Evolutionary conservation across 306 rosid genomes (phyloP).

Genomic region (Benincasa hispida): DNA sequence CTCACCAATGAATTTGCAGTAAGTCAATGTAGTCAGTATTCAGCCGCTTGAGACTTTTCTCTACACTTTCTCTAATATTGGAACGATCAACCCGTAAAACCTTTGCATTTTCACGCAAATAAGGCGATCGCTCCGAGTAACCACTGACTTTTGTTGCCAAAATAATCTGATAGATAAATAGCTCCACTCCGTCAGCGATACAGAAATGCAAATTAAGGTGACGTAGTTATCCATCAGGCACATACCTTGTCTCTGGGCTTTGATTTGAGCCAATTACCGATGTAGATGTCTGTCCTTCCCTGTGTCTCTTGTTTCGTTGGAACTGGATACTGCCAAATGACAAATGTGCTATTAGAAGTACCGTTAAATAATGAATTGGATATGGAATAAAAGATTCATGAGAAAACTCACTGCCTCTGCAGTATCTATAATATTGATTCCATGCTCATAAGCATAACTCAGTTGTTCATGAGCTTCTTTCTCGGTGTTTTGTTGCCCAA

Average conservation of each 20-base stretch:
- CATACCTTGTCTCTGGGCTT: constrained; percentile 77
- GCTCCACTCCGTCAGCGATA: not conserved
- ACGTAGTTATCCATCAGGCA: not conserved
- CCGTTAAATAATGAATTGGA: not conserved
- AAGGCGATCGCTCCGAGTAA: constrained; percentile 50
- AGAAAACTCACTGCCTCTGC: constrained; percentile 55
- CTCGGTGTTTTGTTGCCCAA: constrained; percentile 83
- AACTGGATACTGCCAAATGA: constrained; percentile 62
- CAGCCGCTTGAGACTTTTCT: constrained; percentile 85
- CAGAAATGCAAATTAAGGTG: not conserved
- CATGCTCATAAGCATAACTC: constrained; percentile 53
- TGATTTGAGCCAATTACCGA: constrained; percentile 80
- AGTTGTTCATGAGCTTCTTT: constrained; percentile 70
- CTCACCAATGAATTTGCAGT: constrained; percentile 88
- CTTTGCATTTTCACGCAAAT: constrained; percentile 55
- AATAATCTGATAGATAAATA: constrained; percentile 37
- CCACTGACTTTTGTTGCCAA: constrained; percentile 80
- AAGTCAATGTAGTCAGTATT: constrained; percentile 88
- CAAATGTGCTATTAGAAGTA: not conserved
- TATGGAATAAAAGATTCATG: not conserved
- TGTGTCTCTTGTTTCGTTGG: constrained; percentile 79
- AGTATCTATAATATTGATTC: constrained; percentile 68
- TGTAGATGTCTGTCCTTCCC: constrained; percentile 67
- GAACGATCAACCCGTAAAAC: constrained; percentile 68
- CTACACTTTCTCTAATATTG: constrained; percentile 84